Conservation (phyloP, 345 rosid species). For the Cardamine resedifolia region DNA sequence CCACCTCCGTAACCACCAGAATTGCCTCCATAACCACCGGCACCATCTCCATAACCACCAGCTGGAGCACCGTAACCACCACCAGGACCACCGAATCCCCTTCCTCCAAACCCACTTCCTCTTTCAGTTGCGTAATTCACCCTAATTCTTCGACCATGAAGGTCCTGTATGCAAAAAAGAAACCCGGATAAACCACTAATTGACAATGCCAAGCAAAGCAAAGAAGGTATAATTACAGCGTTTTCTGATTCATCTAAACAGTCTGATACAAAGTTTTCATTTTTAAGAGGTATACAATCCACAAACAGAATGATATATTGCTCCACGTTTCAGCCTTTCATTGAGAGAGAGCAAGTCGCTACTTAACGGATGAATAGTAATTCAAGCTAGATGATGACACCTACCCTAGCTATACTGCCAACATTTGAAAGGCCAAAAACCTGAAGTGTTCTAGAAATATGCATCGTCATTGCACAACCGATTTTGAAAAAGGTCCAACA, state of each 20-base stretch:
- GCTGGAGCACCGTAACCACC: slow-evolving; percentile 36
- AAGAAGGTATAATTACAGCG: background rate
- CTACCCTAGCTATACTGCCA: slow-evolving; percentile 6
- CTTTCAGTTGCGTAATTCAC: slow-evolving; percentile 83
- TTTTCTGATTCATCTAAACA: background rate
- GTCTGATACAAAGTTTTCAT: background rate
- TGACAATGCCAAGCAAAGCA: slow-evolving; percentile 7
- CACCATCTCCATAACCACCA: slow-evolving; percentile 31
- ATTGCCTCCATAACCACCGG: slow-evolving; percentile 32
- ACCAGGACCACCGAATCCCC: slow-evolving; percentile 43
- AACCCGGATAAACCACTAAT: slow-evolving; percentile 44
- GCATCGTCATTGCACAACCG: background rate
- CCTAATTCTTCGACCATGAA: slow-evolving; percentile 76
- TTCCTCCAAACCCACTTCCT: slow-evolving; percentile 47
- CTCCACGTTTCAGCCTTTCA: background rate
- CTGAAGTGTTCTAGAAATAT: background rate
- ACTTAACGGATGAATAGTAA: background rate
- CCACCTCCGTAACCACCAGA: slow-evolving; percentile 31
- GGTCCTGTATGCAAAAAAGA: slow-evolving; percentile 48
- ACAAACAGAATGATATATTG: background rate
- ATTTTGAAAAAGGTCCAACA: background rate
- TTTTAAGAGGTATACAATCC: background rate
- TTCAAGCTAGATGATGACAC: slow-evolving; percentile 3
- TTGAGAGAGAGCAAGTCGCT: background rate
- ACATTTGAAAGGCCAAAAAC: background rate